Percentiles rank a stretch among this genome's conserved stretches.
Evolutionary conservation across 208 protist species (phyloP).

Genomic region (Trypanosoma lewisi): DNA sequence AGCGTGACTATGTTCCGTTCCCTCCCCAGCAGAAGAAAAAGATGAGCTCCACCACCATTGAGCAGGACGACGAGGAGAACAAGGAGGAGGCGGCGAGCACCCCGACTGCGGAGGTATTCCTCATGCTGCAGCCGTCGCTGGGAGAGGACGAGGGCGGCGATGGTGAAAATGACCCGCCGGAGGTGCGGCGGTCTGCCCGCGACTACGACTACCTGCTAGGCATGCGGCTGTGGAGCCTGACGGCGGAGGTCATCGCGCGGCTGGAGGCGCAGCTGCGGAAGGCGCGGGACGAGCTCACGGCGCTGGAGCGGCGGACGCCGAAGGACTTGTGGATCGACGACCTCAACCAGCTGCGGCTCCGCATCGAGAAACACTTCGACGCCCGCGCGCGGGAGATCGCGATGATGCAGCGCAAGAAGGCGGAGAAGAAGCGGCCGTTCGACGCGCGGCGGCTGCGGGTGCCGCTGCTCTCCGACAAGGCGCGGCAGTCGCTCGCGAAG

Average conservation of each 20-base stretch:
- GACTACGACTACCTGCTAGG: constrained; percentile 99
- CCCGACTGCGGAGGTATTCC: not conserved
- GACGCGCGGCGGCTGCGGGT: constrained; percentile 69
- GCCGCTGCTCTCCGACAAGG: constrained; percentile 86
- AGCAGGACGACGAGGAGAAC: constrained; percentile 49
- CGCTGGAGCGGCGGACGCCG: constrained; percentile 69
- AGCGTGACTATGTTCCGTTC: constrained; percentile 88
- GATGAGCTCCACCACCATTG: constrained; percentile 71
- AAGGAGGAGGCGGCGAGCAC: constrained; percentile 7
- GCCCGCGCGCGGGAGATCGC: constrained; percentile 70
- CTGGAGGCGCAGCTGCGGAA: constrained; percentile 83
- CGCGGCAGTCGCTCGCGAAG: constrained; percentile 56
- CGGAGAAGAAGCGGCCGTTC: constrained; percentile 83
- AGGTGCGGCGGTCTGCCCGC: constrained; percentile 55
- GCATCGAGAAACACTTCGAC: constrained; percentile 60
- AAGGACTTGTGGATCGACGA: constrained; percentile 90
- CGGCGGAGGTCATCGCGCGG: constrained; percentile 94
- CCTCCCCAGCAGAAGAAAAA: constrained; percentile 85
- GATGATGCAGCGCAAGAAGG: constrained; percentile 75
- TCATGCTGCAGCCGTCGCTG: not conserved
- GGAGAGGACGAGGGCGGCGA: constrained; percentile 7
- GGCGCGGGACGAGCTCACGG: constrained; percentile 78
- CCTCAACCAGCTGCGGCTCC: constrained; percentile 69
- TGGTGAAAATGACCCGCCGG: constrained; percentile 38
- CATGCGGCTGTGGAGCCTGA: constrained; percentile 98